These are phyloP conservation scores for Peronospora destructor DNA, from an alignment of 352 stramenopile genomes.

Conservation along the genomic window DNA sequence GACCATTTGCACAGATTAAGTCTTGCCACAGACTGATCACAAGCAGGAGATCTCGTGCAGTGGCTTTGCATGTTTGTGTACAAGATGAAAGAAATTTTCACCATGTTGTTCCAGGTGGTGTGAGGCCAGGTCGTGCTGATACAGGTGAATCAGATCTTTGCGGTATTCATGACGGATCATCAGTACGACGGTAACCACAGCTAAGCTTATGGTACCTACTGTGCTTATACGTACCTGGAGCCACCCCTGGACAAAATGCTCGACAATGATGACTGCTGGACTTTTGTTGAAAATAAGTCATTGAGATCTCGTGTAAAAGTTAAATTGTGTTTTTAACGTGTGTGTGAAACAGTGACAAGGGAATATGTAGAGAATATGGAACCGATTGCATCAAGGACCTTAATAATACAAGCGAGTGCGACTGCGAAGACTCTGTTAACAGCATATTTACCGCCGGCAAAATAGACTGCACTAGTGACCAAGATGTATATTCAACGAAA, in stretches of 20 bases:
- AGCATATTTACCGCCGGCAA: constrained; percentile 25
- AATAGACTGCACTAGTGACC: constrained; percentile 25
- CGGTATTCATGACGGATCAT: constrained; percentile 27
- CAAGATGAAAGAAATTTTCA: neutral
- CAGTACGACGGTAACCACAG: constrained; percentile 31
- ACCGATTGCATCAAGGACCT: constrained; percentile 29
- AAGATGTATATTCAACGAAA: too few species aligned
- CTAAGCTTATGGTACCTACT: constrained; percentile 27
- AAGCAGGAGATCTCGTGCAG: too few species aligned
- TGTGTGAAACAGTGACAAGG: constrained; percentile 16
- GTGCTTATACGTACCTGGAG: constrained; percentile 24
- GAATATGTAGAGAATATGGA: constrained; percentile 10
- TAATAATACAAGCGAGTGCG: constrained; percentile 18
- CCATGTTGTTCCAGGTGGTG: too few species aligned
- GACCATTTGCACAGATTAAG: too few species aligned
- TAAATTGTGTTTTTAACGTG: constrained; percentile 5
- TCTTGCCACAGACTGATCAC: too few species aligned
- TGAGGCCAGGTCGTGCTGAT: too few species aligned
- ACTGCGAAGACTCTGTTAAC: constrained; percentile 27
- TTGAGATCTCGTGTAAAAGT: neutral
- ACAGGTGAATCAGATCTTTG: constrained; percentile 29
- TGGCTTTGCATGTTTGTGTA: too few species aligned
- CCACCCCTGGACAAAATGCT: constrained; percentile 11
- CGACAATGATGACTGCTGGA: constrained; percentile 25
- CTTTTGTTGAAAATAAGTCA: constrained; percentile 35